A percentile compares a stretch with the other conserved stretches of the same genome.
phyloP scores from a whole-genome alignment of 163 green algal species.

The Scenedesmus sp. region DNA sequence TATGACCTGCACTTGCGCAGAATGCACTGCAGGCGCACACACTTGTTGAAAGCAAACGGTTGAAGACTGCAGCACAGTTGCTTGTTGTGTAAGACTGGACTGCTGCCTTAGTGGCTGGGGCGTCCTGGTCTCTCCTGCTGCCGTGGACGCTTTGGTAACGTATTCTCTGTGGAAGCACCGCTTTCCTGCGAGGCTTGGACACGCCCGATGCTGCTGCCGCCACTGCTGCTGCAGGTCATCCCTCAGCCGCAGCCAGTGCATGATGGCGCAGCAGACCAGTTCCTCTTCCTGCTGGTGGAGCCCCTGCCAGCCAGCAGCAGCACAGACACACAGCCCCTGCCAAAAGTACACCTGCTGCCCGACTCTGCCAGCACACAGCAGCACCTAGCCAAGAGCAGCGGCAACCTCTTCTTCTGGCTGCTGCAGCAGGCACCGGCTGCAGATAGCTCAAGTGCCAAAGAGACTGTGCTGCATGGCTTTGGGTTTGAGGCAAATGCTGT shows the following conservation, averaged over 20 bases:
- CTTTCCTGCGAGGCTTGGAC: no score
- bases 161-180: no score
- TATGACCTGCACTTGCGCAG: neutral
- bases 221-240: constrained; percentile 64
- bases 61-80: no score
- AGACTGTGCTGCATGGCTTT: constrained; percentile 28
- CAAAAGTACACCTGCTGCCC: constrained; percentile 65
- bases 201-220: neutral
- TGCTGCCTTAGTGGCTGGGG: no score
- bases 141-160: no score
- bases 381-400: constrained; percentile 31
- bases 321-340: neutral
- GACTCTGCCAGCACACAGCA: constrained; percentile 52
- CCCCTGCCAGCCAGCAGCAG: neutral
- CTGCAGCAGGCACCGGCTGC: neutral
- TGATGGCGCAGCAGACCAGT: constrained; percentile 70
- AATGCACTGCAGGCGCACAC: neutral
- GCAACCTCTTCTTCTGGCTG: constrained; percentile 51
- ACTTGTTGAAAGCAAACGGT: neutral
- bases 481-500: neutral
- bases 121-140: no score
- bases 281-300: constrained; percentile 64
- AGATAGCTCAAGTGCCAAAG: neutral
- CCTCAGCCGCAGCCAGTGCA: constrained; percentile 59
- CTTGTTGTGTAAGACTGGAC: no score